phyloP scores from a whole-genome alignment of 768 basidiomycete genomes.

The Lactifluus subvellereus region DNA sequence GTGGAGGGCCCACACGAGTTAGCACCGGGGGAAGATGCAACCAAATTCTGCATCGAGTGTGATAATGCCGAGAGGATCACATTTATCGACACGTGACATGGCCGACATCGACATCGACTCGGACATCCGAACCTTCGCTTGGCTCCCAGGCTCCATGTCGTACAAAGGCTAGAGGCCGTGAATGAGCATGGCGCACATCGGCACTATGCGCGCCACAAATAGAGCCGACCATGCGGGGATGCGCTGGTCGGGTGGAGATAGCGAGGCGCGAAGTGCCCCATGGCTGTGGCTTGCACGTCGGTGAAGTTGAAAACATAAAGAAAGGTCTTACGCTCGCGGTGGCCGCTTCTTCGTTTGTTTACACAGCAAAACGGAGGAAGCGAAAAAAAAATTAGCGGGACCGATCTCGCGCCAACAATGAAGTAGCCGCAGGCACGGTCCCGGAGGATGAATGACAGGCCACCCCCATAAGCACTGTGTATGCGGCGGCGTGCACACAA shows the following conservation, averaged over 20 bases:
- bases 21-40: background rate
- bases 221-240: background rate
- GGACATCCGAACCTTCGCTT: background rate
- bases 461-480: background rate
- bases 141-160: background rate
- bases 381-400: background rate
- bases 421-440: background rate
- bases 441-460: background rate
- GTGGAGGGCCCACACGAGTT: background rate
- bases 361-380: background rate
- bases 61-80: background rate
- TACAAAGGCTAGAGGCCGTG: background rate
- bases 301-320: background rate
- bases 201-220: background rate
- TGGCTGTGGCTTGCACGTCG: background rate
- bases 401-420: background rate
- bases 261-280: background rate
- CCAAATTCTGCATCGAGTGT: background rate
- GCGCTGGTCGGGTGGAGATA: background rate
- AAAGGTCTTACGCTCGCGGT: background rate
- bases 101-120: background rate
- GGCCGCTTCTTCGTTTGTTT: background rate
- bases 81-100: conserved; percentile 1
- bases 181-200: background rate
- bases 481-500: background rate